Percentiles rank a stretch among this genome's conserved stretches.
These are phyloP conservation scores for Aspergillus amoenus DNA, from an alignment of 2,329 filamentous ascomycete genomes.

Conservation along the genomic window DNA sequence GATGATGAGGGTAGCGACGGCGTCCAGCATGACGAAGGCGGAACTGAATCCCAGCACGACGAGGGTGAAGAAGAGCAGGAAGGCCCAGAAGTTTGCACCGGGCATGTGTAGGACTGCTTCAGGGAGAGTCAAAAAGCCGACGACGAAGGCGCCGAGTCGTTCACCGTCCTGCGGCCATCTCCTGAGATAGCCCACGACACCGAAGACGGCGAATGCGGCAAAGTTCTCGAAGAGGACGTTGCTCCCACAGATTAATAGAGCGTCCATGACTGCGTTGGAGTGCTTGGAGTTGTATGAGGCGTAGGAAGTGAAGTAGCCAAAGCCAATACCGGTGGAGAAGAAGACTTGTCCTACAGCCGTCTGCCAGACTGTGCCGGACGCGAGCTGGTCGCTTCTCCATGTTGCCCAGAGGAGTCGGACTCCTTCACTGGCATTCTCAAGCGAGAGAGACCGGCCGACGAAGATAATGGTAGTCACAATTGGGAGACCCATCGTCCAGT, in stretches of 20 bases:
- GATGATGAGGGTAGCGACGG: slow-evolving; percentile 54
- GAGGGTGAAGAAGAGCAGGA: slow-evolving; percentile 59
- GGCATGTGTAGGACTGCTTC: slow-evolving; percentile 59
- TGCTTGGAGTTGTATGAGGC: slow-evolving; percentile 58
- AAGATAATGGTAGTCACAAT: slow-evolving; percentile 58
- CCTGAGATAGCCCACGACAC: slow-evolving; percentile 54
- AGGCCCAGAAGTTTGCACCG: slow-evolving; percentile 58
- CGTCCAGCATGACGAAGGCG: slow-evolving; percentile 61
- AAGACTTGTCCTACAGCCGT: slow-evolving; percentile 62
- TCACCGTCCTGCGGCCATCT: slow-evolving; percentile 41
- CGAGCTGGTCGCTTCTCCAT: slow-evolving; percentile 53
- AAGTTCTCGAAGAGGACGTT: slow-evolving; percentile 59
- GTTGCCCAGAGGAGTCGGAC: slow-evolving; percentile 51
- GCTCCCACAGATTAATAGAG: slow-evolving; percentile 55
- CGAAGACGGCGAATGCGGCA: slow-evolving; percentile 53
- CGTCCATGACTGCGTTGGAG: slow-evolving; percentile 61
- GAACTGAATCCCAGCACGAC: slow-evolving; percentile 60
- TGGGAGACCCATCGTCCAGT: slow-evolving; percentile 62
- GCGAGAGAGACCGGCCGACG: slow-evolving; percentile 54
- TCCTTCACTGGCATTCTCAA: slow-evolving; percentile 55
- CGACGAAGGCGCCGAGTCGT: slow-evolving; percentile 54
- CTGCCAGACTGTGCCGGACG: slow-evolving; percentile 56
- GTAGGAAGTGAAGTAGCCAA: slow-evolving; percentile 60
- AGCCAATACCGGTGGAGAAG: slow-evolving; percentile 59
- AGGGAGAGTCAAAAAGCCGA: slow-evolving; percentile 60